phyloP scores from a whole-genome alignment of 2,329 filamentous ascomycete genomes.

The Hypoxylon sp. region DNA sequence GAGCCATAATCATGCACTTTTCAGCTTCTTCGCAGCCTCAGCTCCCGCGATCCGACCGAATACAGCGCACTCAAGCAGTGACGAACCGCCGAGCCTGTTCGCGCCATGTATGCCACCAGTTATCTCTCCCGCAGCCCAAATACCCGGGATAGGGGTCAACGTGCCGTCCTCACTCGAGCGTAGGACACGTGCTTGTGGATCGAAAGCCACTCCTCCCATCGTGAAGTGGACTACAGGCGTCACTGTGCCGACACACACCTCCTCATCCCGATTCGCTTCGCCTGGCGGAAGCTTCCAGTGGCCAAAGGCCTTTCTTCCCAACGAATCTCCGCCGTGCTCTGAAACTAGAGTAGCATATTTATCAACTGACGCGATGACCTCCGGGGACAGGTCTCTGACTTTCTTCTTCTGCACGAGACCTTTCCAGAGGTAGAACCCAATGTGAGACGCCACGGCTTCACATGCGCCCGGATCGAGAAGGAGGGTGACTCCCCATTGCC shows the following conservation, averaged over 20 bases:
- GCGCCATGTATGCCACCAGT: constrained; percentile 74
- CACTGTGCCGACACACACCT: constrained; percentile 69
- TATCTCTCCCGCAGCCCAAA: constrained; percentile 74
- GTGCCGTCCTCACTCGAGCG: constrained; percentile 51
- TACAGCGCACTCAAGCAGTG: constrained; percentile 72
- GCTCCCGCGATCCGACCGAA: constrained; percentile 70
- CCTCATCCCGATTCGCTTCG: constrained; percentile 61
- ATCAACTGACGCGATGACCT: constrained; percentile 58
- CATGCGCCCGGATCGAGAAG: constrained; percentile 71
- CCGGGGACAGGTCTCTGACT: constrained; percentile 61
- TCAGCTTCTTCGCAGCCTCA: constrained; percentile 55
- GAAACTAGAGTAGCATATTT: constrained; percentile 60
- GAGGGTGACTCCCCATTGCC: constrained; percentile 70
- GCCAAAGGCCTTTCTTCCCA: constrained; percentile 65
- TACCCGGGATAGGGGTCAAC: constrained; percentile 62
- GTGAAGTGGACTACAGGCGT: constrained; percentile 76
- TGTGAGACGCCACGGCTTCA: constrained; percentile 64
- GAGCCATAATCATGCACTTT: neutral
- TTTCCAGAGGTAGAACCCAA: constrained; percentile 74
- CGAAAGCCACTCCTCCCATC: constrained; percentile 73
- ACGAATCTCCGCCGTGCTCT: constrained; percentile 53
- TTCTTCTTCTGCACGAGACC: constrained; percentile 69
- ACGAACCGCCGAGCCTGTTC: constrained; percentile 72
- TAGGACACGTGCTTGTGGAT: constrained; percentile 65
- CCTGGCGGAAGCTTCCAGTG: constrained; percentile 63